Evolutionary conservation across 495 filamentous ascomycete species (phyloP).

Genomic region (Penicillium desertorum): DNA sequence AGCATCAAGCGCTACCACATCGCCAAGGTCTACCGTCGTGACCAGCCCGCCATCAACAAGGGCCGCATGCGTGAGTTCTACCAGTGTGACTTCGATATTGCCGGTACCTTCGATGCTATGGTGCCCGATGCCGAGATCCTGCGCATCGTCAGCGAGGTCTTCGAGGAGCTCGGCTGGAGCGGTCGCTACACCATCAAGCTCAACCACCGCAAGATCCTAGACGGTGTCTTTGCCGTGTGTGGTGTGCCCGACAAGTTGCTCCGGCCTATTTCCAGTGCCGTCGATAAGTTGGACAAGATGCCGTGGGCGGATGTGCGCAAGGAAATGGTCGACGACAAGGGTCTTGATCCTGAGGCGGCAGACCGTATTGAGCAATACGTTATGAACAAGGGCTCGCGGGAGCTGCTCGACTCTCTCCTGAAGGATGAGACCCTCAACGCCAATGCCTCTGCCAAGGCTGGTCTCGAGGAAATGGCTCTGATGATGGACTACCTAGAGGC

Average conservation of each 20-base stretch:
- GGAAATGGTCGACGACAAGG: slow-evolving; percentile 94
- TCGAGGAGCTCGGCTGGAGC: slow-evolving; percentile 72
- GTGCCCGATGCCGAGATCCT: slow-evolving; percentile 93
- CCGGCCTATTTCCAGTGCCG: slow-evolving; percentile 81
- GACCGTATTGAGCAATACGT: slow-evolving; percentile 86
- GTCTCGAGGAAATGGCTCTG: slow-evolving; percentile 77
- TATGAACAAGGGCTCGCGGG: slow-evolving; percentile 61
- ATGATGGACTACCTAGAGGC: slow-evolving; percentile 80
- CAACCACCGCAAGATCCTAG: slow-evolving; percentile 92
- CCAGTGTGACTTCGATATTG: slow-evolving; percentile 97
- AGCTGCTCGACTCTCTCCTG: slow-evolving; percentile 66
- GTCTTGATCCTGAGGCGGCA: slow-evolving; percentile 67
- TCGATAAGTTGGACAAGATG: slow-evolving; percentile 94
- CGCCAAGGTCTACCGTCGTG: slow-evolving; percentile 81
- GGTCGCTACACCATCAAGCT: slow-evolving; percentile 83
- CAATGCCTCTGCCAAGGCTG: slow-evolving; percentile 72
- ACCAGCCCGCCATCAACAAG: slow-evolving; percentile 80
- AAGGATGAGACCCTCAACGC: slow-evolving; percentile 59
- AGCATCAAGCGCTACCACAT: slow-evolving; percentile 87
- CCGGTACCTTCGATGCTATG: slow-evolving; percentile 89
- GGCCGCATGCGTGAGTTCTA: slow-evolving; percentile 96
- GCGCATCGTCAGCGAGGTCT: slow-evolving; percentile 79
- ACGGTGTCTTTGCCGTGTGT: slow-evolving; percentile 87
- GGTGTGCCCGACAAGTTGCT: slow-evolving; percentile 87
- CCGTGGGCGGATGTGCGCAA: slow-evolving; percentile 86